Percentiles rank a stretch among this genome's conserved stretches.
These are phyloP conservation scores for Solanum hybrid DNA, from an alignment of 305 asterid genomes.

Conservation along the genomic window DNA sequence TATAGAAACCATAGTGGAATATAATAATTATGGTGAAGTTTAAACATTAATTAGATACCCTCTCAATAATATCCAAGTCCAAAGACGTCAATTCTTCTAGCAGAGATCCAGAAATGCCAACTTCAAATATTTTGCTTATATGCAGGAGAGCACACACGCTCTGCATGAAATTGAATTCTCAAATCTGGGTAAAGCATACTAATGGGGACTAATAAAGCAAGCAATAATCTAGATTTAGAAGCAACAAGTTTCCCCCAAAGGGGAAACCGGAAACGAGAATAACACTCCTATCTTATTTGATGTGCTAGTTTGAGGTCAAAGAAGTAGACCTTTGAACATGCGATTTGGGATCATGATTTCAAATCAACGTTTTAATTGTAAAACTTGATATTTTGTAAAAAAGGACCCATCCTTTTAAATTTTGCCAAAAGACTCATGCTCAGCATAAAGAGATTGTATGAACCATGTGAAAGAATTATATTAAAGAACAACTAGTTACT, in stretches of 20 bases:
- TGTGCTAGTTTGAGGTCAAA: not conserved
- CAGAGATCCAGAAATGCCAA: slow-evolving; percentile 72
- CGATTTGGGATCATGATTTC: not conserved
- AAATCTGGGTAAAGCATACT: not conserved
- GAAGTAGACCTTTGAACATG: not conserved
- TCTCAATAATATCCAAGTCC: slow-evolving; percentile 64
- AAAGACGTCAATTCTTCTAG: slow-evolving; percentile 53
- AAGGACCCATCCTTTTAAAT: not conserved
- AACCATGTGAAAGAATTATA: not conserved
- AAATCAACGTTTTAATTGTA: not conserved
- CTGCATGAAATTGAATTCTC: slow-evolving; percentile 22
- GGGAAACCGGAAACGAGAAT: not conserved
- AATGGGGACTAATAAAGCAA: not conserved
- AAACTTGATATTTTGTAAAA: not conserved
- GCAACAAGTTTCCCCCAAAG: not conserved
- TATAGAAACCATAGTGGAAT: slow-evolving; percentile 3
- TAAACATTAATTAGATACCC: slow-evolving; percentile 35
- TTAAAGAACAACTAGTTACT: not conserved
- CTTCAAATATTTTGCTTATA: slow-evolving; percentile 85
- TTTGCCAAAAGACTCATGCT: not conserved
- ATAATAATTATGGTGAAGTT: slow-evolving; percentile 6
- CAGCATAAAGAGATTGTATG: not conserved
- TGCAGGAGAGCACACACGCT: slow-evolving; percentile 82
- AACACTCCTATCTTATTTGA: not conserved
- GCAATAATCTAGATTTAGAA: not conserved